These are phyloP conservation scores for Candolleomyces efflorescens DNA, from an alignment of 768 basidiomycete species.

Conservation along the genomic window DNA sequence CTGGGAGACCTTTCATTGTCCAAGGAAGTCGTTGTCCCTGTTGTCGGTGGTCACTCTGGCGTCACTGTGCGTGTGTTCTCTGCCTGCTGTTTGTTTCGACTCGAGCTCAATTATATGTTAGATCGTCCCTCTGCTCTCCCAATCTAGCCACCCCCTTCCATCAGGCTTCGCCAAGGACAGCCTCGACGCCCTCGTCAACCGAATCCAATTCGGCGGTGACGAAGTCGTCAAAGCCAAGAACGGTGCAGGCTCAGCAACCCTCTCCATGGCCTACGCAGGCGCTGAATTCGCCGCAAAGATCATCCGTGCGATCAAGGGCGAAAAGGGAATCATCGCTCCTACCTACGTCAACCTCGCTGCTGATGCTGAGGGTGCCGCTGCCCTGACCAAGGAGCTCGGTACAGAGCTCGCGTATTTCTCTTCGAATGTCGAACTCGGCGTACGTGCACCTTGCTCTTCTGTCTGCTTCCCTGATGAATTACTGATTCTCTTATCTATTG, in stretches of 20 bases:
- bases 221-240: conserved; percentile 99
- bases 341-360: conserved; percentile 79
- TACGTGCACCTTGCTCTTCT: conserved; percentile 30
- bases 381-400: conserved; percentile 76
- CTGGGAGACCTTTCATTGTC: conserved; percentile 60
- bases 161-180: conserved; percentile 40
- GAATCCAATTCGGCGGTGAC: conserved; percentile 94
- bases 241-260: conserved; percentile 90
- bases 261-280: conserved; percentile 95
- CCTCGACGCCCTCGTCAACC: conserved; percentile 64
- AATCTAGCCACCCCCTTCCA: conserved; percentile 78
- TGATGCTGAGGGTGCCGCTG: conserved; percentile 65
- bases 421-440: conserved; percentile 83
- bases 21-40: conserved; percentile 70
- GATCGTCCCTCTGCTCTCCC: conserved; percentile 93
- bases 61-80: conserved; percentile 56
- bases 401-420: conserved; percentile 84
- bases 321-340: conserved; percentile 81
- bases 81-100: background rate
- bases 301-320: conserved; percentile 80
- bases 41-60: conserved; percentile 94
- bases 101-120: conserved; percentile 19
- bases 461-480: no score
- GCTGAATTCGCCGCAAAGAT: conserved; percentile 84
- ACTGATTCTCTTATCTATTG: no score